Evolutionary conservation across 148 eudicot species (phyloP).

Genomic region (Tetragonia tetragonoides): DNA sequence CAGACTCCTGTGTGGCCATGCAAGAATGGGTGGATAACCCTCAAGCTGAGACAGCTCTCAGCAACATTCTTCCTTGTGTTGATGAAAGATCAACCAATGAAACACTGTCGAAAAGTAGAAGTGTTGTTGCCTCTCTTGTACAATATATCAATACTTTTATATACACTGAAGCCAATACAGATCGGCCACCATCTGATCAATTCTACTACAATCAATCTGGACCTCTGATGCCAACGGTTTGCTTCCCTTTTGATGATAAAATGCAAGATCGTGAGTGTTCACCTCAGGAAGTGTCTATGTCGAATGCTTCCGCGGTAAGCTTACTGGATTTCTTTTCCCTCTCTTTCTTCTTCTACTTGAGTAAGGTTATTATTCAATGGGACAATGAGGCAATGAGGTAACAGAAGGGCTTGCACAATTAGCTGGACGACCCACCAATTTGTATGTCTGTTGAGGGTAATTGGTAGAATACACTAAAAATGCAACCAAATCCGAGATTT

Average conservation of each 20-base stretch:
- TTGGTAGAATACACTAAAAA: too few relatives aligned
- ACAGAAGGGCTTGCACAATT: too few relatives aligned
- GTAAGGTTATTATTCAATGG: neutral
- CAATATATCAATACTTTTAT: constrained; percentile 60
- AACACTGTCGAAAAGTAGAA: constrained; percentile 68
- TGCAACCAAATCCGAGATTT: too few relatives aligned
- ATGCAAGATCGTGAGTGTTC: constrained; percentile 71
- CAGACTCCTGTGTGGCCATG: constrained; percentile 93
- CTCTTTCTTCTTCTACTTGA: neutral
- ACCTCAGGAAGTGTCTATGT: constrained; percentile 53
- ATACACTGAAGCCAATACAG: constrained; percentile 63
- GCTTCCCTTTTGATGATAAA: constrained; percentile 69
- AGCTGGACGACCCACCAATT: too few relatives aligned
- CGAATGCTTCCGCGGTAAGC: constrained; percentile 79
- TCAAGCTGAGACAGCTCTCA: constrained; percentile 89
- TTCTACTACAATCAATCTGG: constrained; percentile 87
- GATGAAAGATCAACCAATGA: constrained; percentile 79
- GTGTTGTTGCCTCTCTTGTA: constrained; percentile 55
- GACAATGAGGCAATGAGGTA: neutral
- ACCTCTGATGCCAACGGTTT: constrained; percentile 71
- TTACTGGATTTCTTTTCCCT: neutral
- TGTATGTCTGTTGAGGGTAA: too few relatives aligned
- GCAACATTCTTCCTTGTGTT: constrained; percentile 92
- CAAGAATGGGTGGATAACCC: constrained; percentile 96
- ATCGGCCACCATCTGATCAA: constrained; percentile 48